Percentiles rank a stretch among this genome's conserved stretches.
These are phyloP conservation scores for Saturnispora diversa DNA, from an alignment of 805 yeast genomes.

Conservation along the genomic window DNA sequence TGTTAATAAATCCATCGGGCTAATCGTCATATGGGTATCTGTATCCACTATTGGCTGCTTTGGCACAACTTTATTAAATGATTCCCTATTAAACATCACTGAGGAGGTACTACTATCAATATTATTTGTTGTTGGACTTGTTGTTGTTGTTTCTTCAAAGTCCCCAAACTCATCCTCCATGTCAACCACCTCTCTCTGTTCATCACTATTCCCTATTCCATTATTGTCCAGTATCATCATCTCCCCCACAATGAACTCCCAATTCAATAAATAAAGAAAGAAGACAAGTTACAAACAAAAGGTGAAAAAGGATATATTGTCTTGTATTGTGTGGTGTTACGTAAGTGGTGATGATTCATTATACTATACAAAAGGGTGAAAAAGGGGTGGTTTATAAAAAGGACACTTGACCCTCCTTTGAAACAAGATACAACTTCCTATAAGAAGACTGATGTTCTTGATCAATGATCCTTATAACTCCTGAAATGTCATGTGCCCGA, in stretches of 20 bases:
- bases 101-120: no score
- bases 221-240: no score
- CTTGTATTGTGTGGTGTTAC: no score
- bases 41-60: background rate
- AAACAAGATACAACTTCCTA: background rate
- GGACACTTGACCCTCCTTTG: slow-evolving; percentile 4
- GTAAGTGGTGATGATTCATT: background rate
- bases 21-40: background rate
- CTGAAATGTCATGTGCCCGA: slow-evolving; percentile 4
- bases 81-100: slow-evolving; percentile 1
- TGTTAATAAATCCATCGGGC: slow-evolving; percentile 1
- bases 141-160: slow-evolving; percentile 20
- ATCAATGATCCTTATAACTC: background rate
- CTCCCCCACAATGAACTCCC: no score
- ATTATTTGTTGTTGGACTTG: no score
- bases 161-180: slow-evolving; percentile 24
- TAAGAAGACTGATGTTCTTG: background rate
- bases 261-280: no score
- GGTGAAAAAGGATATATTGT: background rate
- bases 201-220: background rate
- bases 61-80: background rate
- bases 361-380: background rate
- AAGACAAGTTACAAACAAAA: no score
- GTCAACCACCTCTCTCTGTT: slow-evolving; percentile 6
- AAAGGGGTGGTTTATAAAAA: background rate